These are phyloP conservation scores for Pogostemon cablin DNA, from an alignment of 257 asterid genomes.

Conservation along the genomic window DNA sequence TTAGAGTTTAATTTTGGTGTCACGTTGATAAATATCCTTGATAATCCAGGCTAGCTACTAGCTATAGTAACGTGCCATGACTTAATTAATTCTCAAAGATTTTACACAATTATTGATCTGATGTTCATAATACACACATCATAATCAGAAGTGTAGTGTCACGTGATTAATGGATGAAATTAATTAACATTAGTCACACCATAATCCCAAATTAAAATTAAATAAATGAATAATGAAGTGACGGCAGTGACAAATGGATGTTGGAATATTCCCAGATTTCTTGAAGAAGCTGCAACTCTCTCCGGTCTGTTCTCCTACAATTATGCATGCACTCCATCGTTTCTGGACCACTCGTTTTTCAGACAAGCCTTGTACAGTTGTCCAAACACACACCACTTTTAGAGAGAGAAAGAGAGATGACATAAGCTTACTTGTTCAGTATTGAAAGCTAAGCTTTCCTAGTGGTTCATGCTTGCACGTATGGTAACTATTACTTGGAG, in stretches of 20 bases:
- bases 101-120: slow-evolving; percentile 22
- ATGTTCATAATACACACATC: background rate
- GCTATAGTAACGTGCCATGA: slow-evolving; percentile 30
- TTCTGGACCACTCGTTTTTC: slow-evolving; percentile 27
- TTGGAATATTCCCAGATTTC: slow-evolving; percentile 40
- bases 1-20: slow-evolving; percentile 23
- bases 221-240: slow-evolving; percentile 1
- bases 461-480: slow-evolving; percentile 50
- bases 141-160: background rate
- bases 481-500: slow-evolving; percentile 43
- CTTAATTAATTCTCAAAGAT: slow-evolving; percentile 24
- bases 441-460: slow-evolving; percentile 51
- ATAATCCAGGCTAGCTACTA: slow-evolving; percentile 24
- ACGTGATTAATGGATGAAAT: slow-evolving; percentile 17
- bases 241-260: slow-evolving; percentile 13
- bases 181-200: background rate
- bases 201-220: slow-evolving; percentile 5
- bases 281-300: slow-evolving; percentile 29
- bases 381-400: background rate
- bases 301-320: slow-evolving; percentile 34
- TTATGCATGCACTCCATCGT: slow-evolving; percentile 36
- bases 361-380: background rate
- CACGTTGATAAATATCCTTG: slow-evolving; percentile 9
- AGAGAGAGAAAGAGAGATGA: slow-evolving; percentile 3
- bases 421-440: slow-evolving; percentile 32